phyloP scores from a whole-genome alignment of 2,329 filamentous ascomycete species.

The Rhinocladiella similis region DNA sequence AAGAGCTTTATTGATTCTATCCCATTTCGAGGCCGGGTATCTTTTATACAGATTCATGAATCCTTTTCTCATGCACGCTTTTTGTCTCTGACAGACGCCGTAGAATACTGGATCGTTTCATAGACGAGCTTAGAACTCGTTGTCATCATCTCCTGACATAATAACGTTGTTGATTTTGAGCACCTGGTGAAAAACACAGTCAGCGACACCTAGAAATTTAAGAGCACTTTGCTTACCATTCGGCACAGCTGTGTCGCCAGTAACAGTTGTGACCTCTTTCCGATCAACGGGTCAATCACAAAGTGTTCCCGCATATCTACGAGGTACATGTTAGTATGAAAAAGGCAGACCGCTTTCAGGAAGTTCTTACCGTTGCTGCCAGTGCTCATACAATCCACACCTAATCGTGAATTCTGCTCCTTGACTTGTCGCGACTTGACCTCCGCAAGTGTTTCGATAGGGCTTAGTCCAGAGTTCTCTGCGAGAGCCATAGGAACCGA shows the following conservation, averaged over 20 bases:
- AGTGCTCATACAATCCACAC: constrained; percentile 96
- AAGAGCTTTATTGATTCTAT: constrained; percentile 13
- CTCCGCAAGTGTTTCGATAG: constrained; percentile 90
- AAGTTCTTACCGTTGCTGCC: constrained; percentile 72
- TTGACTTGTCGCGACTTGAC: constrained; percentile 97
- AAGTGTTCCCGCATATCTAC: constrained; percentile 95
- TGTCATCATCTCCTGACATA: constrained; percentile 80
- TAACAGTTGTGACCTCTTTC: constrained; percentile 95
- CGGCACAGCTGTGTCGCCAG: constrained; percentile 95
- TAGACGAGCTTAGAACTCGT: constrained; percentile 65
- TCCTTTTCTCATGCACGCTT: constrained; percentile 10
- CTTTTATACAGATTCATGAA: constrained; percentile 13
- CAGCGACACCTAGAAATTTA: background rate
- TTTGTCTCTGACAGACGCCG: constrained; percentile 4
- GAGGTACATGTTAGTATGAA: constrained; percentile 6
- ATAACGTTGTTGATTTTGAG: constrained; percentile 94
- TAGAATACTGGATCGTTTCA: constrained; percentile 6
- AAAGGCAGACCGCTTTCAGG: constrained; percentile 1
- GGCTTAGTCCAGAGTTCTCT: constrained; percentile 94
- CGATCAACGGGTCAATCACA: constrained; percentile 96
- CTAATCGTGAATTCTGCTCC: constrained; percentile 74
- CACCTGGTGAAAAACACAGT: constrained; percentile 39
- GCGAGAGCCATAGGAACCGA: constrained; percentile 91
- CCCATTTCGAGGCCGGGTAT: constrained; percentile 13
- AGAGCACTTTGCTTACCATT: constrained; percentile 60